phyloP scores from a whole-genome alignment of 1,284 basidiomycete species.

The Boletellus deceptivus region DNA sequence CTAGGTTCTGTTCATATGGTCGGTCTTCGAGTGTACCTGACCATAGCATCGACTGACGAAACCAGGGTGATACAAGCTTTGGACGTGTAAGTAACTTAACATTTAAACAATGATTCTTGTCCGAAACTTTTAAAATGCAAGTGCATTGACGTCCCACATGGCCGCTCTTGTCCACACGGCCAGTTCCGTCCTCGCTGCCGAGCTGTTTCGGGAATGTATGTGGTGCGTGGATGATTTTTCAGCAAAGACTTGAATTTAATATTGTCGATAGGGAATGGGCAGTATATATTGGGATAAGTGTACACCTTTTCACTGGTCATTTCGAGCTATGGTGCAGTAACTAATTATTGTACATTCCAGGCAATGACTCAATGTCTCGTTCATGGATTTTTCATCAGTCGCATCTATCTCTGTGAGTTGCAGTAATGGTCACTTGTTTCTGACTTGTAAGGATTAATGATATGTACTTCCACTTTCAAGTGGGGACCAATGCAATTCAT shows the following conservation, averaged over 20 bases:
- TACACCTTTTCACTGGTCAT: conserved; percentile 2
- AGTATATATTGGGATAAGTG: conserved; percentile 13
- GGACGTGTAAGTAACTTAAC: conserved; percentile 9
- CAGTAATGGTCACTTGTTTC: background rate
- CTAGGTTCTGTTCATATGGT: conserved; percentile 24
- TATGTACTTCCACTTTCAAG: conserved; percentile 1
- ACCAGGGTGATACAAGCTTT: conserved; percentile 20
- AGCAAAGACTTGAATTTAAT: background rate
- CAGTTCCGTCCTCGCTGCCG: rapidly evolving
- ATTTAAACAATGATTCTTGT: background rate
- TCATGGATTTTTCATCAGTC: conserved; percentile 23
- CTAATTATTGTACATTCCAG: conserved; percentile 17
- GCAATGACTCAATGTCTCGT: conserved; percentile 21
- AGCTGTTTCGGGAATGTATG: background rate
- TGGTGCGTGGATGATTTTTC: conserved; percentile 12
- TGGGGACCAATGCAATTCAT: conserved; percentile 1
- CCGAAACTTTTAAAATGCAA: background rate
- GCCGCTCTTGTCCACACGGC: conserved; percentile 7
- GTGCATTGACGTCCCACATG: conserved; percentile 15
- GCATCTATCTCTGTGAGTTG: conserved; percentile 25
- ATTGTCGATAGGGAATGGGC: conserved; percentile 11
- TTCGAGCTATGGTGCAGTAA: background rate
- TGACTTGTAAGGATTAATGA: background rate
- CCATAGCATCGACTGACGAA: conserved; percentile 1
- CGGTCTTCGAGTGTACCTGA: background rate